These are phyloP conservation scores for Xerocomus potaroensis DNA, from an alignment of 768 basidiomycete genomes.

Conservation along the genomic window DNA sequence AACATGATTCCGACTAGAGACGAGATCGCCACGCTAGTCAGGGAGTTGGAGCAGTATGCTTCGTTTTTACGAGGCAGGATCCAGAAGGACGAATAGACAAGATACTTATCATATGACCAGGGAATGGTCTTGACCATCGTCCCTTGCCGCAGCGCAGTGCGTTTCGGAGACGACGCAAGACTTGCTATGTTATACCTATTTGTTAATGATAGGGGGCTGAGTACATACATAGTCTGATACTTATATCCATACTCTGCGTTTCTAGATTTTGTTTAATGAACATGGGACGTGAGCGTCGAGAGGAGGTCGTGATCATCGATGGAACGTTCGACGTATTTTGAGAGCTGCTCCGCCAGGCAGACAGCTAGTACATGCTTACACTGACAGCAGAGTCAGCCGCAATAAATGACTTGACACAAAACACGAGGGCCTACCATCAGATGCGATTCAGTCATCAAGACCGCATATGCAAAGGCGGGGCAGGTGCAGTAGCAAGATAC, in stretches of 20 bases:
- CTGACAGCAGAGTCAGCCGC: conserved; percentile 34
- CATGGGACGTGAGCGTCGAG: conserved; percentile 17
- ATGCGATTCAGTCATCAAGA: conserved; percentile 56
- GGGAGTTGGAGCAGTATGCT: conserved; percentile 56
- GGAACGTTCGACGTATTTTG: conserved; percentile 46
- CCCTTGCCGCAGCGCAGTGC: conserved; percentile 7
- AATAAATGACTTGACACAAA: neutral
- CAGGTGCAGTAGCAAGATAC: conserved; percentile 65
- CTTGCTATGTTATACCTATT: conserved; percentile 24
- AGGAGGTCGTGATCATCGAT: conserved; percentile 47
- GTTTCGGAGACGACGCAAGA: conserved; percentile 4
- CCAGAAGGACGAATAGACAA: conserved; percentile 28
- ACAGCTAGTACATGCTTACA: conserved; percentile 79
- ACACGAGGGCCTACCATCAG: conserved; percentile 48
- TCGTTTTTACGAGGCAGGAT: conserved; percentile 56
- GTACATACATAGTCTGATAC: conserved; percentile 14
- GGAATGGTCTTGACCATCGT: neutral
- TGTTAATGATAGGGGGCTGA: conserved; percentile 22
- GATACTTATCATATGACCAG: neutral
- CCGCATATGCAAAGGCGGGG: conserved; percentile 64
- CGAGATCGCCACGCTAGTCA: conserved; percentile 45
- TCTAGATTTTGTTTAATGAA: conserved; percentile 8
- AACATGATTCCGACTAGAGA: conserved; percentile 19
- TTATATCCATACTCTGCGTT: conserved; percentile 6
- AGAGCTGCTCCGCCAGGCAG: conserved; percentile 52